phyloP scores from a whole-genome alignment of 495 filamentous ascomycete species.

The Lichenothelia convexa region DNA sequence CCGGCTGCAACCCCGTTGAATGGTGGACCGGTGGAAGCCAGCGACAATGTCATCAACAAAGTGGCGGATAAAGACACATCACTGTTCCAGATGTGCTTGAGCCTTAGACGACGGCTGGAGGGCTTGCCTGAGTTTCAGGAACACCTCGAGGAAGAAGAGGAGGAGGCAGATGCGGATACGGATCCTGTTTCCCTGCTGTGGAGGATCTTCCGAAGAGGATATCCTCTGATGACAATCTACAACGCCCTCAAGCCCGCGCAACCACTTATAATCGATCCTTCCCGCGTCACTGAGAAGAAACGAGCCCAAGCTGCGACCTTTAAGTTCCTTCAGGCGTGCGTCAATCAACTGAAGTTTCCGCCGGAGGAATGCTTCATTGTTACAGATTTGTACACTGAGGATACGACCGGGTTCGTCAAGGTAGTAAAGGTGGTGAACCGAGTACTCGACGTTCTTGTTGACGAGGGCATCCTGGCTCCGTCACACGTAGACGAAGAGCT shows the following conservation, averaged over 20 bases:
- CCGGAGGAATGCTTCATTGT: constrained; percentile 78
- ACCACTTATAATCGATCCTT: constrained; percentile 43
- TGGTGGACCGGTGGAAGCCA: constrained; percentile 46
- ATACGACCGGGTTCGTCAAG: constrained; percentile 96
- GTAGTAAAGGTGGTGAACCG: constrained; percentile 68
- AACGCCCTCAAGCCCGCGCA: constrained; percentile 55
- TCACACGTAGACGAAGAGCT: constrained; percentile 3
- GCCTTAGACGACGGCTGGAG: constrained; percentile 57
- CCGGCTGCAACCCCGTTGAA: constrained; percentile 16
- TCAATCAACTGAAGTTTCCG: constrained; percentile 54
- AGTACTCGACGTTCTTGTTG: constrained; percentile 71
- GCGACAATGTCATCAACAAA: constrained; percentile 87
- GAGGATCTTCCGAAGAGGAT: constrained; percentile 69
- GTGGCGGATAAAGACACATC: constrained; percentile 72
- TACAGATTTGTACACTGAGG: constrained; percentile 75
- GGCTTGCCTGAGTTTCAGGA: constrained; percentile 67
- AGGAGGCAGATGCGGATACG: constrained; percentile 43
- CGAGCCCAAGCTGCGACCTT: constrained; percentile 47
- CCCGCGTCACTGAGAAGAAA: constrained; percentile 40
- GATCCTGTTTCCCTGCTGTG: constrained; percentile 86
- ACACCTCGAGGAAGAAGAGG: constrained; percentile 44
- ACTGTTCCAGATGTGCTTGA: constrained; percentile 86
- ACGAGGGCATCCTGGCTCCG: constrained; percentile 38
- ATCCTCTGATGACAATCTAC: constrained; percentile 74
- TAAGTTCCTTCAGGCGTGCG: constrained; percentile 50